Percentiles rank a stretch among this genome's conserved stretches.
Evolutionary conservation across 345 rosid genomes (phyloP).

Genomic region (Chamaenerion angustifolium): DNA sequence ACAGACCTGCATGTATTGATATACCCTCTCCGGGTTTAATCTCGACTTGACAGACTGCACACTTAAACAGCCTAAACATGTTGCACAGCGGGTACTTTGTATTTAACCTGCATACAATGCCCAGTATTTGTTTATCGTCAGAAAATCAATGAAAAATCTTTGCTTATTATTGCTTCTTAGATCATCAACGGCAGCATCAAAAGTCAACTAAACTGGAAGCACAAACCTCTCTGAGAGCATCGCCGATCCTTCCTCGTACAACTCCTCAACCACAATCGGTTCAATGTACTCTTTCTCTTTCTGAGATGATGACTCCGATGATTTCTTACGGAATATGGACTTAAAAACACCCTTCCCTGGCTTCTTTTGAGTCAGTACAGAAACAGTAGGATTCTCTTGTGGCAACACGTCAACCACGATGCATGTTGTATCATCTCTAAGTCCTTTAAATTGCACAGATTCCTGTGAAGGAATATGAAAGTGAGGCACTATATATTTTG

Average conservation of each 20-base stretch:
- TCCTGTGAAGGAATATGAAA: slow-evolving; percentile 38
- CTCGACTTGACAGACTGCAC: slow-evolving; percentile 99
- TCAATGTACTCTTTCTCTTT: slow-evolving; percentile 50
- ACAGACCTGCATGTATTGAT: slow-evolving; percentile 73
- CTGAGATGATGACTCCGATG: slow-evolving; percentile 62
- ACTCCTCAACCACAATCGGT: slow-evolving; percentile 80
- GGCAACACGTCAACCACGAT: slow-evolving; percentile 86
- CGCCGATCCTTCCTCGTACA: slow-evolving; percentile 94
- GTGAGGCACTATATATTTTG: neutral
- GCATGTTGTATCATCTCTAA: slow-evolving; percentile 97
- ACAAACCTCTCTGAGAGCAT: slow-evolving; percentile 94
- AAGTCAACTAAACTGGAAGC: too few species aligned
- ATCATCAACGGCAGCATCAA: too few species aligned
- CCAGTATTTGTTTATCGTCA: neutral
- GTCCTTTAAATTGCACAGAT: slow-evolving; percentile 71
- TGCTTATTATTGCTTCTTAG: too few species aligned
- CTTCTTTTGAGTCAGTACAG: slow-evolving; percentile 60
- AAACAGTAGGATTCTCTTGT: slow-evolving; percentile 58
- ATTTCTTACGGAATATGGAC: slow-evolving; percentile 74
- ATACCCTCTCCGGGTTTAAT: slow-evolving; percentile 93
- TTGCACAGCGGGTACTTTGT: slow-evolving; percentile 95
- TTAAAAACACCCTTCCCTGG: slow-evolving; percentile 73
- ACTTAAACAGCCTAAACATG: slow-evolving; percentile 89
- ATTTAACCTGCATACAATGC: slow-evolving; percentile 57
- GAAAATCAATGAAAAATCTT: too few species aligned